phyloP scores from a whole-genome alignment of 768 basidiomycete species.

The Nidularia pulvinata region DNA sequence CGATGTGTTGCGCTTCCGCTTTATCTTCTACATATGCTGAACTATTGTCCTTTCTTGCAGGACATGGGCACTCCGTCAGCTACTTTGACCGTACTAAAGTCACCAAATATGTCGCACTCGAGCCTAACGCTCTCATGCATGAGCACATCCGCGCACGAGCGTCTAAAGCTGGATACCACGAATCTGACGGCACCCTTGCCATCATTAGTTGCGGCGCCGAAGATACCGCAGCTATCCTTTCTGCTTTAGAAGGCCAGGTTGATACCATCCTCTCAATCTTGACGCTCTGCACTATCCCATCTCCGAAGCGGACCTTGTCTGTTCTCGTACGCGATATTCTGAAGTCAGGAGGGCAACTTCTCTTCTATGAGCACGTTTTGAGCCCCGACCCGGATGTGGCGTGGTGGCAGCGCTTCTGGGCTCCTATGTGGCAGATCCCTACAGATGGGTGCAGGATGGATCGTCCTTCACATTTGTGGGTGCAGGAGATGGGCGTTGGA shows the following conservation, averaged over 20 bases:
- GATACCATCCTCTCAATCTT: constrained; percentile 69
- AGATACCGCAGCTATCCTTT: constrained; percentile 47
- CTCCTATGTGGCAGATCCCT: constrained; percentile 59
- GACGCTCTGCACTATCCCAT: constrained; percentile 65
- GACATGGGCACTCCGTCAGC: constrained; percentile 59
- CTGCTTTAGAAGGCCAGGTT: constrained; percentile 33
- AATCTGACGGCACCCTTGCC: constrained; percentile 48
- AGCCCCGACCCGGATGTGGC: constrained; percentile 51
- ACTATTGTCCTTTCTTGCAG: too few species aligned
- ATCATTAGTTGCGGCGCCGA: constrained; percentile 69
- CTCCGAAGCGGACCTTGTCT: constrained; percentile 45
- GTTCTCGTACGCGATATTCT: constrained; percentile 51
- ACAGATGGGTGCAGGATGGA: constrained; percentile 71
- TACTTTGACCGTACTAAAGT: constrained; percentile 60
- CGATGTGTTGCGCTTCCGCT: too few species aligned
- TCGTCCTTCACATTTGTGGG: constrained; percentile 49
- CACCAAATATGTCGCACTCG: constrained; percentile 68
- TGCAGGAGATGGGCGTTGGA: constrained; percentile 36
- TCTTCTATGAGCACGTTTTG: constrained; percentile 74
- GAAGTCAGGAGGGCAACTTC: constrained; percentile 60
- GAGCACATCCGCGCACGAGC: constrained; percentile 49
- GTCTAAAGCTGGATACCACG: constrained; percentile 46
- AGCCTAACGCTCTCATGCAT: constrained; percentile 73
- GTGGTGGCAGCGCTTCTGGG: constrained; percentile 77
- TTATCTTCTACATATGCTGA: too few species aligned